A percentile compares a stretch with the other conserved stretches of the same genome.
Evolutionary conservation across 352 stramenopile species (phyloP).

Genomic region (Achlya hypogyna): DNA sequence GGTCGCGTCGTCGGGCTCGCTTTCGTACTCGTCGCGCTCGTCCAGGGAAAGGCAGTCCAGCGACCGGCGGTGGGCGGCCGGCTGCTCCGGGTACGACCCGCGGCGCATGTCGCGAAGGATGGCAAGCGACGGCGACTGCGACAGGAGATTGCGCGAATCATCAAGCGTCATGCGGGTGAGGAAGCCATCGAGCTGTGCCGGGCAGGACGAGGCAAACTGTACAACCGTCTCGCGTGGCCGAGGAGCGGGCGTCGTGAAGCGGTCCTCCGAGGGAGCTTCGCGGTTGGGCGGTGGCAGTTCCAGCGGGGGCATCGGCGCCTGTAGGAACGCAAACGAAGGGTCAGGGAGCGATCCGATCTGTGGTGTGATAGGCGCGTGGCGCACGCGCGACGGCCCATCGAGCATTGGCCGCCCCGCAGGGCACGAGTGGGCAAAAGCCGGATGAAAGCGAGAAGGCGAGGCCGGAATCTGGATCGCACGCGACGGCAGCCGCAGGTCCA

Average conservation of each 20-base stretch:
- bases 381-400: neutral
- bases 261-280: neutral
- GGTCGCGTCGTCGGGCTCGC: neutral
- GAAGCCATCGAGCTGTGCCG: constrained; percentile 11
- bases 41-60: constrained; percentile 9
- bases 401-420: neutral
- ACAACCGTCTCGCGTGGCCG: constrained; percentile 10
- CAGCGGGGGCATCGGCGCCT: constrained; percentile 13
- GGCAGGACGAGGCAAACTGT: constrained; percentile 17
- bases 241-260: neutral
- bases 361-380: neutral
- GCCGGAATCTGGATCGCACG: neutral
- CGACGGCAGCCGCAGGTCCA: neutral
- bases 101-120: constrained; percentile 12
- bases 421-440: constrained; percentile 13
- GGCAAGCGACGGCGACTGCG: constrained; percentile 14
- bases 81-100: neutral
- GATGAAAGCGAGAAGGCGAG: neutral
- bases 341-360: constrained; percentile 18
- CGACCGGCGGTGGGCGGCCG: neutral
- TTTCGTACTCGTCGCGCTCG: constrained; percentile 15
- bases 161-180: neutral
- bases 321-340: constrained; percentile 4
- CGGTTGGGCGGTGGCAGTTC: constrained; percentile 2
- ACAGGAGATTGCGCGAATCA: neutral